A percentile compares a stretch with the other conserved stretches of the same genome.
These are phyloP conservation scores for Umbelopsis isabellina DNA, from an alignment of 192 early-diverging fungal genomes.

Conservation along the genomic window DNA sequence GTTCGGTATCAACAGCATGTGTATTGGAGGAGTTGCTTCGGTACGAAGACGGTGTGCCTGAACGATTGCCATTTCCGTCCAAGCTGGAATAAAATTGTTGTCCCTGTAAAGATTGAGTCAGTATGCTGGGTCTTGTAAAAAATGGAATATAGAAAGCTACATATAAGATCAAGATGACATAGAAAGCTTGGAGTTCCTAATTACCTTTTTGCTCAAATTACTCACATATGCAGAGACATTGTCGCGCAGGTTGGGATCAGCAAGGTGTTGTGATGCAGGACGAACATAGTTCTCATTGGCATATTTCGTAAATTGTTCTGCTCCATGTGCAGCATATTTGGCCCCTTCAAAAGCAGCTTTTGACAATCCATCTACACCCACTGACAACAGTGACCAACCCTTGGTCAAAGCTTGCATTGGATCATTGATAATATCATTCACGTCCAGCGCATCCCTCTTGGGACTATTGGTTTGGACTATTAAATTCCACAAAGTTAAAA, in stretches of 20 bases:
- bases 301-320: slow-evolving; percentile 47
- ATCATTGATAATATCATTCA: slow-evolving; percentile 65
- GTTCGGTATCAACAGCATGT: slow-evolving; percentile 20
- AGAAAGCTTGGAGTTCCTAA: slow-evolving; percentile 6
- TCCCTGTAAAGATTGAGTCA: not conserved
- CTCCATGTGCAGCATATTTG: slow-evolving; percentile 51
- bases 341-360: slow-evolving; percentile 48
- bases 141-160: not conserved
- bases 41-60: slow-evolving; percentile 14
- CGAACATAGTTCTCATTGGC: slow-evolving; percentile 66
- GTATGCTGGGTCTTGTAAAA: too few species aligned
- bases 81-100: slow-evolving; percentile 18
- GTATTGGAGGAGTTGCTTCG: slow-evolving; percentile 25
- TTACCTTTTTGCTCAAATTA: slow-evolving; percentile 55
- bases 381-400: slow-evolving; percentile 64
- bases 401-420: slow-evolving; percentile 62
- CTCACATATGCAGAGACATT: slow-evolving; percentile 63
- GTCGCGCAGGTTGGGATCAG: slow-evolving; percentile 64
- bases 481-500: not conserved
- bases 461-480: slow-evolving; percentile 4
- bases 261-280: slow-evolving; percentile 61
- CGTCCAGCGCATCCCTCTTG: slow-evolving; percentile 34
- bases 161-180: not conserved
- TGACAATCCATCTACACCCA: not conserved
- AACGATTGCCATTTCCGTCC: not conserved